Conservation (phyloP, 371 early-diverging fungal genomes). For the Rhizopus microsporus region DNA sequence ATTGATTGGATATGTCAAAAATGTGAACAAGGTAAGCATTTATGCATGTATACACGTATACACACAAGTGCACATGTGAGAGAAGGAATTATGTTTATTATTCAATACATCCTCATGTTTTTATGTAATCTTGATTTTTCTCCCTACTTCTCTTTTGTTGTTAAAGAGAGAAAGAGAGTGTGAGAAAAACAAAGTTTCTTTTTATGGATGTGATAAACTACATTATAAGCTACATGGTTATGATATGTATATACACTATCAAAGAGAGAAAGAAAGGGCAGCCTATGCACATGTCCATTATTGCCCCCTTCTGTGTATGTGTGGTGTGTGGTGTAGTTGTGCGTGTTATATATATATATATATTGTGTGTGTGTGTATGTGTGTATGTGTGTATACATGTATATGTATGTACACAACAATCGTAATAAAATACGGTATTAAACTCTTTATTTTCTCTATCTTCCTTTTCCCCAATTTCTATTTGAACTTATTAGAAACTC, state of each 20-base stretch:
- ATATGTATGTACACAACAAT: neutral
- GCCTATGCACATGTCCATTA: too few relatives aligned
- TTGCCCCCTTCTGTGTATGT: too few relatives aligned
- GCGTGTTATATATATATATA: neutral
- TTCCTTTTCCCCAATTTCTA: neutral
- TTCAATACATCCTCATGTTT: too few relatives aligned
- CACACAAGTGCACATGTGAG: neutral
- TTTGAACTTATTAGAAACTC: neutral
- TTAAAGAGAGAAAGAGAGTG: too few relatives aligned
- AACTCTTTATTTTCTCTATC: neutral
- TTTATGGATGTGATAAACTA: too few relatives aligned
- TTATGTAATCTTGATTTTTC: neutral
- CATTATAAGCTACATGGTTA: too few relatives aligned
- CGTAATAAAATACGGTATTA: neutral
- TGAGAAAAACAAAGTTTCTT: too few relatives aligned
- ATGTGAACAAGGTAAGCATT: conserved; percentile 34
- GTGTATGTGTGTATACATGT: conserved; percentile 5
- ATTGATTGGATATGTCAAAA: conserved; percentile 55
- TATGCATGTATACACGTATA: conserved; percentile 1
- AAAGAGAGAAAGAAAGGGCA: too few relatives aligned
- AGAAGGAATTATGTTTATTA: too few relatives aligned
- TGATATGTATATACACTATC: too few relatives aligned
- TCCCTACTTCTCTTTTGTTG: neutral
- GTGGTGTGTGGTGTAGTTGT: too few relatives aligned
- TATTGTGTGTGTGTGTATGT: conserved; percentile 2